These are phyloP conservation scores for Parastagonospora nodorum DNA, from an alignment of 2,329 filamentous ascomycete genomes.

Conservation along the genomic window DNA sequence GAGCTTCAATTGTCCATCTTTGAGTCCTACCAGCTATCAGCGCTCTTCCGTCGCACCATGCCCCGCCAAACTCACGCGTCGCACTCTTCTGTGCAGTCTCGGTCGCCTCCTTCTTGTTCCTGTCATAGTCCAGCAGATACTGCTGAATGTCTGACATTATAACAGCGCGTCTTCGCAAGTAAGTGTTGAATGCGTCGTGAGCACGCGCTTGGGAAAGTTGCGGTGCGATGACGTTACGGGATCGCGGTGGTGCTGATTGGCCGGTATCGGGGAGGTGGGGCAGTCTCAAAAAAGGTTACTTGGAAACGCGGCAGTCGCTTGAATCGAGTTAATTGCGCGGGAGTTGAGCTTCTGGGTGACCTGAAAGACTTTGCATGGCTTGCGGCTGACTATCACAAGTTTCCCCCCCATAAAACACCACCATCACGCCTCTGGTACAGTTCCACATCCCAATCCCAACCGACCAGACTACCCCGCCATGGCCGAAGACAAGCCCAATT, in stretches of 20 bases:
- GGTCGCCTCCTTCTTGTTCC: slow-evolving; percentile 53
- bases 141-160: slow-evolving; percentile 59
- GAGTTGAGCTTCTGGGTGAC: background rate
- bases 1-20: slow-evolving; percentile 64
- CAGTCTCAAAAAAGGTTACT: slow-evolving; percentile 16
- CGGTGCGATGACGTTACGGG: slow-evolving; percentile 21
- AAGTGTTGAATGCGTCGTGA: background rate
- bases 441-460: background rate
- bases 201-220: slow-evolving; percentile 9
- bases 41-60: slow-evolving; percentile 7
- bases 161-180: slow-evolving; percentile 14
- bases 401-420: background rate
- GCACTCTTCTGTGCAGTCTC: slow-evolving; percentile 52
- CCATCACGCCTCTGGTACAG: slow-evolving; percentile 1
- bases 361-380: background rate
- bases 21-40: slow-evolving; percentile 55
- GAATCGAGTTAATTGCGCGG: slow-evolving; percentile 5
- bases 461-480: slow-evolving; percentile 31
- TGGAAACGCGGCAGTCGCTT: slow-evolving; percentile 4
- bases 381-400: background rate
- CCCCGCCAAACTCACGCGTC: slow-evolving; percentile 35
- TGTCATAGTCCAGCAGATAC: slow-evolving; percentile 57
- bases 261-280: slow-evolving; percentile 24
- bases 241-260: slow-evolving; percentile 23
- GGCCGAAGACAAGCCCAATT: slow-evolving; percentile 57